Base-by-base conservation (phyloP, 768 basidiomycete species). In the Phanerochaete carnosa region DNA sequence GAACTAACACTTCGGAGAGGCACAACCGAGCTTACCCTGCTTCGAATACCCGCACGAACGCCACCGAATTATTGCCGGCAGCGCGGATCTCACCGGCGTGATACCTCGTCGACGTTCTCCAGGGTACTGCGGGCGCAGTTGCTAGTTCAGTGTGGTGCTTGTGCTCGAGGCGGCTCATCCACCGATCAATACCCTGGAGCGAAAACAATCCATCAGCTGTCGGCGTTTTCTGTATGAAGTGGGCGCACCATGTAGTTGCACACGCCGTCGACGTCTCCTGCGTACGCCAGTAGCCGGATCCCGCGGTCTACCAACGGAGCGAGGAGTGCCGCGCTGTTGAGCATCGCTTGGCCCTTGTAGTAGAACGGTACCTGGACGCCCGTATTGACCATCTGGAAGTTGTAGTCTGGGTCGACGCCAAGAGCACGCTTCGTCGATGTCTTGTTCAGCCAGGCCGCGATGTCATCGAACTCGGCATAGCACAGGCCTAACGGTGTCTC, bases 391-490 rank as follows among this genome's bases (percentile, higher is more conserved):
- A 61, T 60, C 62, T 67, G 67, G 69, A 79, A 79, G 50, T 69
- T 68, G 47, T 69, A 63, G 0, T 67, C 65, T 2, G 63, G 45
- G 45, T 75, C 68, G 3, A 75, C 79, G 28, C 80, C 80, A 15
- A 83, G 72, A 46, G 74, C 75, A 15, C 69, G 64, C 73, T 83
- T 82, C 62, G 80, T 72, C 35, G 76, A 74, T 7, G 77, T 74
- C 45, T 72, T 71, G 73, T 85, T 85, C 66, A 86, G 68, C 75
- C 77, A 86, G 1, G 68, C 73, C 68, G 80, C 81, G 65, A 84
- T 80, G 77, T 79, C 82, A 19, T 68, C 64, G 68, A 83, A 77
- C 66, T 82, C 72, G 46, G 63, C 51, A 61, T 78, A 79, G 67
- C 78, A 80, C 2, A 69, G 49, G 2, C 25, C n/a, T 28, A 63